Conservation (phyloP, 108 stramenopile genomes). For the Heterococcus sp. region DNA sequence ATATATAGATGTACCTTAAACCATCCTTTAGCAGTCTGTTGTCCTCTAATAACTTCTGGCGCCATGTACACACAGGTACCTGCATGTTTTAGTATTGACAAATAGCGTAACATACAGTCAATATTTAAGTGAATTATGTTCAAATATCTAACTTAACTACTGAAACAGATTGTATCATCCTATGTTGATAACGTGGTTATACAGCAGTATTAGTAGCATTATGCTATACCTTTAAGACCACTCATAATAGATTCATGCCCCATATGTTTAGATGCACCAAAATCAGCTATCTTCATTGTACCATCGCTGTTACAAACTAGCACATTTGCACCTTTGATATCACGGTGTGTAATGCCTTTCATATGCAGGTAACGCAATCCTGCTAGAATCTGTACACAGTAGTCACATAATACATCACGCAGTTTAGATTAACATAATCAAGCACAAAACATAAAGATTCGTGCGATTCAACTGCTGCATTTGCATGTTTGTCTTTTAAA, state of each 20-base stretch:
- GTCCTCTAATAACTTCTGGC: conserved; percentile 60
- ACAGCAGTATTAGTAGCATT: too few relatives aligned
- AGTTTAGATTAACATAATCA: background rate
- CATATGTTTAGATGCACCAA: conserved; percentile 58
- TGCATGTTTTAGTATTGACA: too few relatives aligned
- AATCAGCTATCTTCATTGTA: conserved; percentile 65
- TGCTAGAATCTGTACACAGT: background rate
- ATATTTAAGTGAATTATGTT: too few relatives aligned
- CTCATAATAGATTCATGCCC: conserved; percentile 37
- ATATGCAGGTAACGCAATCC: conserved; percentile 45
- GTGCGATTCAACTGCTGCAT: too few relatives aligned
- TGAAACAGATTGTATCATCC: too few relatives aligned
- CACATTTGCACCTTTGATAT: conserved; percentile 68
- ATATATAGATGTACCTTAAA: background rate
- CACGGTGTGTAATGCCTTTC: conserved; percentile 86
- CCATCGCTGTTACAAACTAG: conserved; percentile 50
- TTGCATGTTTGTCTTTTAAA: too few relatives aligned
- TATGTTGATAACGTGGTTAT: too few relatives aligned
- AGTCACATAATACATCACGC: background rate
- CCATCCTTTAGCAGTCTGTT: conserved; percentile 9
- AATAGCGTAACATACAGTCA: too few relatives aligned
- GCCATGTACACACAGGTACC: too few relatives aligned
- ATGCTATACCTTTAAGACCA: conserved; percentile 65
- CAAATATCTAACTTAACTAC: too few relatives aligned
- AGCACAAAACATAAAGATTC: background rate